Evolutionary conservation across 352 stramenopile genomes (phyloP).

Genomic region (Phytophthora podocarpi): DNA sequence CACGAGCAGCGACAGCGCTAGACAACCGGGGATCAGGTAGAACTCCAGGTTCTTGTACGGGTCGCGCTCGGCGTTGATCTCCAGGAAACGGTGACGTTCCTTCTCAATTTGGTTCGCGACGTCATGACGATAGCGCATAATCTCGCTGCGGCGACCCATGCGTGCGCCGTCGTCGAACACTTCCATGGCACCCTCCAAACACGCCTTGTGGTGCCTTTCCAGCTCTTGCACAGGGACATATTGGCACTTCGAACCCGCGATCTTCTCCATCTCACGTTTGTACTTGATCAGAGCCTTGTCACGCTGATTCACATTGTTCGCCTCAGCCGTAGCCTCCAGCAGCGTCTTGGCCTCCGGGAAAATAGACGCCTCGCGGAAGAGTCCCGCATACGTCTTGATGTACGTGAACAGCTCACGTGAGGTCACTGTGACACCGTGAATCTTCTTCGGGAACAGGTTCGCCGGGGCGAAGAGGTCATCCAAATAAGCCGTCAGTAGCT

Average conservation of each 20-base stretch:
- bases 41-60: slow-evolving; percentile 94
- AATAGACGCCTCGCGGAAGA: slow-evolving; percentile 95
- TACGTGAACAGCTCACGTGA: slow-evolving; percentile 95
- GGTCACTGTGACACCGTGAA: slow-evolving; percentile 94
- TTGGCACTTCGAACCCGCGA: slow-evolving; percentile 81
- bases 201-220: slow-evolving; percentile 86
- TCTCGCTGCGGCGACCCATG: slow-evolving; percentile 93
- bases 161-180: slow-evolving; percentile 95
- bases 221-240: slow-evolving; percentile 93
- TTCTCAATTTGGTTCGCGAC: slow-evolving; percentile 91
- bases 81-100: slow-evolving; percentile 90
- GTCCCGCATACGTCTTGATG: slow-evolving; percentile 95
- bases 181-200: slow-evolving; percentile 77
- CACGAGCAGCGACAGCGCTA: slow-evolving; percentile 91
- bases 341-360: slow-evolving; percentile 98
- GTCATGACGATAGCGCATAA: slow-evolving; percentile 85
- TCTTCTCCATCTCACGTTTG: slow-evolving; percentile 94
- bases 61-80: slow-evolving; percentile 96
- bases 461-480: slow-evolving; percentile 92
- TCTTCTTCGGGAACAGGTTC: slow-evolving; percentile 92
- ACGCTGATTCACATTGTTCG: slow-evolving; percentile 97
- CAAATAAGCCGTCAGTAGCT: slow-evolving; percentile 95
- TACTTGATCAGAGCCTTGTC: slow-evolving; percentile 90
- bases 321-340: slow-evolving; percentile 96
- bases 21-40: slow-evolving; percentile 91